A percentile compares a stretch with the other conserved stretches of the same genome.
Conservation (phyloP, 169 alveolate species). For the Eimeria acervulina region DNA sequence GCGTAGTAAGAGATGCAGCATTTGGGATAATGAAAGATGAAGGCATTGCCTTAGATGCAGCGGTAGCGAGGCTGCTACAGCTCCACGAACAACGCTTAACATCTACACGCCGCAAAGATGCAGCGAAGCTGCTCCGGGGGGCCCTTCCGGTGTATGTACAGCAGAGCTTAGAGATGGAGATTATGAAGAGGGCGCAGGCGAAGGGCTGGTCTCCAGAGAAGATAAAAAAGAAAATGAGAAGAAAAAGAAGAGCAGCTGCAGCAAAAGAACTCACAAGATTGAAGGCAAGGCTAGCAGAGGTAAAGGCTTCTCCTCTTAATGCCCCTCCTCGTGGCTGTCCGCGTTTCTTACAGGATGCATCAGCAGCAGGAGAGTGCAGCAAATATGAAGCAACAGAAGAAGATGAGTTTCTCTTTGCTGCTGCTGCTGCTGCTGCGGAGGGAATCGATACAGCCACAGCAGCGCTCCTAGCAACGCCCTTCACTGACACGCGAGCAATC, state of each 20-base stretch:
- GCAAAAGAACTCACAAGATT: slow-evolving; percentile 5
- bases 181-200: background rate
- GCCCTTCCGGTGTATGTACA: slow-evolving; percentile 13
- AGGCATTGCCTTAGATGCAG: background rate
- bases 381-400: no score
- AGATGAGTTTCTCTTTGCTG: background rate
- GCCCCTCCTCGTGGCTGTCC: slow-evolving; percentile 38
- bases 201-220: background rate
- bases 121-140: background rate
- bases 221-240: background rate
- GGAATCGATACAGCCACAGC: background rate
- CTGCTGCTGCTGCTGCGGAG: background rate
- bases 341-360: background rate
- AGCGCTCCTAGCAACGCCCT: background rate
- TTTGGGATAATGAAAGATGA: background rate
- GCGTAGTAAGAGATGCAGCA: background rate
- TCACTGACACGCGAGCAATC: background rate
- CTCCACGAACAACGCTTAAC: background rate
- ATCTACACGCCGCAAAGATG: background rate
- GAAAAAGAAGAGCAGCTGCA: background rate
- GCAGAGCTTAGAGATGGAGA: background rate
- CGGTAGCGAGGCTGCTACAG: background rate
- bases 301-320: background rate
- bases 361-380: no score
- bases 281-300: background rate